Evolutionary conservation across 1,284 basidiomycete species (phyloP), one percentile per base, ranked within the genome.

Genomic region (Phellopilus nigrolimitatus): DNA sequence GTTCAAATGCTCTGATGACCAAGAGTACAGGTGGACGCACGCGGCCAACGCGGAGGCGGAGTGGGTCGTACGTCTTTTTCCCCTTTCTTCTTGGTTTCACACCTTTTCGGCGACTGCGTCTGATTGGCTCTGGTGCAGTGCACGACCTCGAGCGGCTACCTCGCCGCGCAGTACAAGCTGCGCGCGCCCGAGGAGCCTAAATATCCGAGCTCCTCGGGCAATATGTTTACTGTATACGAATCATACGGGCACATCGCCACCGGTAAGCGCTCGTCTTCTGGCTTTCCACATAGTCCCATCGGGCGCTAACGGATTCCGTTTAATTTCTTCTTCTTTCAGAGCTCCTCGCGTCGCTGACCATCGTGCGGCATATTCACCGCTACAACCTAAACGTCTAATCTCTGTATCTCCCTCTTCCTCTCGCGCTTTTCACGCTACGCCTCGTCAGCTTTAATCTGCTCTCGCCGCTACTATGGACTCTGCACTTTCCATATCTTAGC

Each of bases 21-120:
- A 72, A 21, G 81, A 84, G 59, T 86, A 86, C 57, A 72, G 71
- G 59, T 87, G 84, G 84, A 72, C 74, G 36, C 67, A 77, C 63
- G 71, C 70, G 38, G 70, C 67, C 43, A 62, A 73, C 36, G 66
- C 71, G 21, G 78, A 74, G 17, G 79, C 84, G 49, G 81, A 86
- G 66, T 87, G 84, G 84, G 73, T 81, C 59, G 84, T 87, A 61
- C 59, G 80, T 73, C 51, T 24, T 30, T n/a, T n/a, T n/a, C n/a
- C 39, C 28, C 25, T 46, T 42, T 24, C 31, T 42, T 10, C 40
- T 15, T 40, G 24, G 47, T 45, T 36, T 54, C 41, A 53, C 17
- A 50, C 49, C 51, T 52, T n/a, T n/a, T n/a, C n/a, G n/a, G n/a
- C n/a, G n/a, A n/a, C 24, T 10, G 44, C 47, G 25, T 36, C 41